Evolutionary conservation across 1,284 basidiomycete species (phyloP).

Genomic region (Phenoliferia sp.): DNA sequence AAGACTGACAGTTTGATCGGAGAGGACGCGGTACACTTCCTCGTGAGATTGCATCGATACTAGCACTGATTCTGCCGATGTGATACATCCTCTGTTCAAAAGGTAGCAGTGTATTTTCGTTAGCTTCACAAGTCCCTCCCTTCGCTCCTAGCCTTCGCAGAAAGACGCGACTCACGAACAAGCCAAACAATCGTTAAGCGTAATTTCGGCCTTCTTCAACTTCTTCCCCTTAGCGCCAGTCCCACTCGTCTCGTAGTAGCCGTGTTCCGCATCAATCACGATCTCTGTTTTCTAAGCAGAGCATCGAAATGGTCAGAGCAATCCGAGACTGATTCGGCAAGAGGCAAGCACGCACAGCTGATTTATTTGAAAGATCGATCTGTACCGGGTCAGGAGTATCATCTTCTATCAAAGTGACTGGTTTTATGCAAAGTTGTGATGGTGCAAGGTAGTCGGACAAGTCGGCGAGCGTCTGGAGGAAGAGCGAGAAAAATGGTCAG

Average conservation of each 20-base stretch:
- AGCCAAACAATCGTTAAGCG: slow-evolving; percentile 83
- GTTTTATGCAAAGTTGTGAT: slow-evolving; percentile 96
- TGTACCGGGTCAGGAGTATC: slow-evolving; percentile 35
- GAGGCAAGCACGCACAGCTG: slow-evolving; percentile 9
- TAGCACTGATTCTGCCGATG: slow-evolving; percentile 92
- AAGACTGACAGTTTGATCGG: slow-evolving; percentile 38
- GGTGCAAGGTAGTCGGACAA: slow-evolving; percentile 98
- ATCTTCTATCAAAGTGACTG: slow-evolving; percentile 53
- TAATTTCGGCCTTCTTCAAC: slow-evolving; percentile 77
- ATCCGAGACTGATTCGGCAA: neutral
- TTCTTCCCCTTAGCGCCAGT: slow-evolving; percentile 32
- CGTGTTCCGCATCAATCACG: slow-evolving; percentile 32
- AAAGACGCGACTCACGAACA: slow-evolving; percentile 43
- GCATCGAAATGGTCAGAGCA: neutral
- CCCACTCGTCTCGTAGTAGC: slow-evolving; percentile 29
- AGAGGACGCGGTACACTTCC: slow-evolving; percentile 75
- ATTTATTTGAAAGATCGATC: slow-evolving; percentile 33
- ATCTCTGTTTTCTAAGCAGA: slow-evolving; percentile 31
- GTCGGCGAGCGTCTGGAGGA: slow-evolving; percentile 74
- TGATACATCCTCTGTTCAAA: slow-evolving; percentile 80
- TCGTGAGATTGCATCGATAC: slow-evolving; percentile 95
- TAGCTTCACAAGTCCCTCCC: slow-evolving; percentile 36
- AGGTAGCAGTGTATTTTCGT: neutral
- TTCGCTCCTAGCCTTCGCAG: slow-evolving; percentile 36
- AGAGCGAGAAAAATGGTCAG: neutral